These are phyloP conservation scores for Elsinoe australis DNA, from an alignment of 2,329 filamentous ascomycete species.

Conservation along the genomic window DNA sequence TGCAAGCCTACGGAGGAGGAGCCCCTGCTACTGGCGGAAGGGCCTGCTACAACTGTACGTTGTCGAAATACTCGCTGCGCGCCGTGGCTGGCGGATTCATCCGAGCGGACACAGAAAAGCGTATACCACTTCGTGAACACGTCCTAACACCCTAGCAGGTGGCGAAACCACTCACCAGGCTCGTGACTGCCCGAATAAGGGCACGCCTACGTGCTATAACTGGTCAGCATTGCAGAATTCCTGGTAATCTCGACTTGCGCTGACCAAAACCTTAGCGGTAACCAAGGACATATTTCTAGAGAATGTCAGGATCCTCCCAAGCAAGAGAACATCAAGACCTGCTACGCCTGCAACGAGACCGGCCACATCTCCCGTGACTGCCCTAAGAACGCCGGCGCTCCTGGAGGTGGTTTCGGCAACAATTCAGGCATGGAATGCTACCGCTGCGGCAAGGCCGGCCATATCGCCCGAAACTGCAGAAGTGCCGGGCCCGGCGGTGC, in stretches of 20 bases:
- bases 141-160: slow-evolving; percentile 30
- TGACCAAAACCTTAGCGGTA: slow-evolving; percentile 28
- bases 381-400: slow-evolving; percentile 35
- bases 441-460: slow-evolving; percentile 94
- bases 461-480: slow-evolving; percentile 88
- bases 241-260: slow-evolving; percentile 34
- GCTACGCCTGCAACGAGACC: slow-evolving; percentile 67
- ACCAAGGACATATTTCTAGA: slow-evolving; percentile 53
- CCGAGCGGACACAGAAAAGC: too few relatives aligned
- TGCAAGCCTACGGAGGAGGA: slow-evolving; percentile 40
- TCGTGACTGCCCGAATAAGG: slow-evolving; percentile 46
- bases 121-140: too few relatives aligned
- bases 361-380: slow-evolving; percentile 71
- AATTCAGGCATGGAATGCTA: slow-evolving; percentile 60
- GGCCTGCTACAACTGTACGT: slow-evolving; percentile 55
- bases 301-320: slow-evolving; percentile 86
- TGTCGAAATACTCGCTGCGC: slow-evolving; percentile 4
- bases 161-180: slow-evolving; percentile 44
- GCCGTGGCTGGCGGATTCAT: slow-evolving; percentile 3
- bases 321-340: slow-evolving; percentile 70
- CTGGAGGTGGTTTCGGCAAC: slow-evolving; percentile 42
- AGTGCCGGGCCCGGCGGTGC: slow-evolving; percentile 50
- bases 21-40: slow-evolving; percentile 36
- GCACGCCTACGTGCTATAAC: slow-evolving; percentile 35
- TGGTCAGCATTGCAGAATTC: too few relatives aligned